Base-by-base conservation (phyloP, 192 early-diverging fungal species). In the Umbelopsis ramanniana region DNA sequence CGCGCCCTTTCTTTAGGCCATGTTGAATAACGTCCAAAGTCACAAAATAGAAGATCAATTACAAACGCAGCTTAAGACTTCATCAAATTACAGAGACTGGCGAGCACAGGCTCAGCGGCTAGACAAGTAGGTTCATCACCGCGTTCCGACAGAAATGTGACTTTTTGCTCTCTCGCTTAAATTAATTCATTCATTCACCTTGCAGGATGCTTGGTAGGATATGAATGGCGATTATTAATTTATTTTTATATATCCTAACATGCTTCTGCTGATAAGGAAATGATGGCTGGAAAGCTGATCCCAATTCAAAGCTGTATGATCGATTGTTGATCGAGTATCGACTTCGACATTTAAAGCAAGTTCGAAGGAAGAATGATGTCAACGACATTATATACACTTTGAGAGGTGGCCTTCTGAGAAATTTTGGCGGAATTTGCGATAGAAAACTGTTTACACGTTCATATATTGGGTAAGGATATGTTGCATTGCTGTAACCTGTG, bases 371-470 rank as follows among this genome's bases (percentile, higher is more conserved):
- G 17, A 75, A 85, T 24, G 87, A 92, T 70, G 75, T 87, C n/a
- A 70, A 76, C 4, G 72, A 73, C 22, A 82, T 92, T 82, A 88
- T 90, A 50, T 92, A 89, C 70, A 47, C 88, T 5, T 78, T 93
- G 46, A 24, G 76, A 26, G 76, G 76, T 26, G 89, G 91, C 9
- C 71, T 95, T 2, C 74, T 95, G 19, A 74, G 93, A 29, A 95
- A 93, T 72, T 76, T 93, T 47, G 92, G 91, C 23, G 92, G 90
- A 24, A 83, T 95, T 35, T 82, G 81, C 57, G 91, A 93, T 68
- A 78, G 79, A 26, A 80, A 84, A 35, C 70, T 93, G 29, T 93
- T 88, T 67, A 69, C 77, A 22, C 78, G 81, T 45, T 88, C 86
- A 3, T 87, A 85, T 47, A 47, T 85, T 24, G 92, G 89, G 86